Evolutionary conservation across 2,329 filamentous ascomycete genomes (phyloP), one percentile per base, ranked within the genome.

Genomic region (Nothopassalora personata): DNA sequence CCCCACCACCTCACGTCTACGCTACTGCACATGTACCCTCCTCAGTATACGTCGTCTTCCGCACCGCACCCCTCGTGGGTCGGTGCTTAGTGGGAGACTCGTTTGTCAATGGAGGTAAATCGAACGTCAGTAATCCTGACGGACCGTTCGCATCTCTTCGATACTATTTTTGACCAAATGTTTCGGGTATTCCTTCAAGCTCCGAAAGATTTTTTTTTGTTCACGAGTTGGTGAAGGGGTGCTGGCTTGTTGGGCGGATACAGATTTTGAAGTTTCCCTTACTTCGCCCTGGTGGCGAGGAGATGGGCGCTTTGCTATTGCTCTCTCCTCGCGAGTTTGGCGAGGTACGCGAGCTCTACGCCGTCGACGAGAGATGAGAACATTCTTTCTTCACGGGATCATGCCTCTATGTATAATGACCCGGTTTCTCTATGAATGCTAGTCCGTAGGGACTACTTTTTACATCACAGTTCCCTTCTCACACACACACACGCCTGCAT

Each of bases 91-190:
- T 71, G 69, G 61, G 63, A 66, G 69, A 66, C 67, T 70, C 69
- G 68, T 71, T 70, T 70, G 68, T 70, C 69, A 71, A 58, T 66
- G 65, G 67, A 71, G 69, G 68, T 56, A 70, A 49, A 71, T n/a
- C n/a, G n/a, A n/a, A n/a, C n/a, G n/a, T n/a, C n/a, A n/a, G n/a
- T n/a, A n/a, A n/a, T n/a, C n/a, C n/a, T n/a, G n/a, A n/a, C n/a
- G n/a, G n/a, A n/a, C n/a, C 36, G 28, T 57, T 23, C 53, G 39
- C 46, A 56, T n/a, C 50, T 36, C 31, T 48, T 49, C 56, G 51
- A 58, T 27, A 30, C 15, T 30, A 53, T 57, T 56, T 59, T 63
- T 65, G 64, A 66, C 64, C 63, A 66, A 65, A 66, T 66, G 64
- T 51, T 56, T 65, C 57, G 60, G 61, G 64, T 59, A 48, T 59